A percentile compares a stretch with the other conserved stretches of the same genome.
Conservation (phyloP, 2,329 filamentous ascomycete genomes). For the Hypoxylon sp. region DNA sequence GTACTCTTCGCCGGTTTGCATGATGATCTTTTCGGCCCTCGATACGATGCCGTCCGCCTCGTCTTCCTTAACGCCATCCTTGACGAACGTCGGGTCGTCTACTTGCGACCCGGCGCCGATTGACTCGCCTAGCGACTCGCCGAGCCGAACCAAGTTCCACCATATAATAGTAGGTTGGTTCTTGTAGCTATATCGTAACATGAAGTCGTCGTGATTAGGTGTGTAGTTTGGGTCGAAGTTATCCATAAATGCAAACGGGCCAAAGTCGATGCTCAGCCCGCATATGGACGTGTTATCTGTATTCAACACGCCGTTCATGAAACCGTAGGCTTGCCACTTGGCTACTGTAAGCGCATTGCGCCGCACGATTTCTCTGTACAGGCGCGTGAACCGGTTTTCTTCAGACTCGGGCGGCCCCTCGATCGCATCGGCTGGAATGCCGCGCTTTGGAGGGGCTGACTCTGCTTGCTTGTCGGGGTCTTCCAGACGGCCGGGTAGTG, state of each 20-base stretch:
- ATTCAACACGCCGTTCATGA: conserved; percentile 98
- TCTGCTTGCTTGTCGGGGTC: conserved; percentile 63
- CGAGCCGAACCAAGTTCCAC: conserved; percentile 96
- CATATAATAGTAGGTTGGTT: conserved; percentile 97
- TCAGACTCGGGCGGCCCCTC: conserved; percentile 76
- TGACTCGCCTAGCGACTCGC: conserved; percentile 88
- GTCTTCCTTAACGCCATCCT: conserved; percentile 77
- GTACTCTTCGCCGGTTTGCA: conserved; percentile 85
- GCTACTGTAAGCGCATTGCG: conserved; percentile 90
- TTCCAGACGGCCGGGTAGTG: conserved; percentile 72
- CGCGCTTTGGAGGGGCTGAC: conserved; percentile 60
- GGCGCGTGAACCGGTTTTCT: conserved; percentile 86
- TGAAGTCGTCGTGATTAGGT: conserved; percentile 93
- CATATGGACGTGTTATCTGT: conserved; percentile 96
- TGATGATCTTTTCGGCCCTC: conserved; percentile 86
- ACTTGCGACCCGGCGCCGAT: conserved; percentile 80
- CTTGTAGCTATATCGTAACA: conserved; percentile 88
- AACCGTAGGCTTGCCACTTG: conserved; percentile 97
- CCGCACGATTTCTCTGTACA: conserved; percentile 88
- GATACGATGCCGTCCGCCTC: conserved; percentile 76
- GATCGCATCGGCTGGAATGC: conserved; percentile 66
- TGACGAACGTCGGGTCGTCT: conserved; percentile 77
- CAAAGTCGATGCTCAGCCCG: conserved; percentile 92
- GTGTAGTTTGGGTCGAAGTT: conserved; percentile 96
- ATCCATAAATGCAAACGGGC: conserved; percentile 97